A percentile compares a stretch with the other conserved stretches of the same genome.
Evolutionary conservation across 192 early-diverging fungal species (phyloP).

Genomic region (Mortierella antarctica): DNA sequence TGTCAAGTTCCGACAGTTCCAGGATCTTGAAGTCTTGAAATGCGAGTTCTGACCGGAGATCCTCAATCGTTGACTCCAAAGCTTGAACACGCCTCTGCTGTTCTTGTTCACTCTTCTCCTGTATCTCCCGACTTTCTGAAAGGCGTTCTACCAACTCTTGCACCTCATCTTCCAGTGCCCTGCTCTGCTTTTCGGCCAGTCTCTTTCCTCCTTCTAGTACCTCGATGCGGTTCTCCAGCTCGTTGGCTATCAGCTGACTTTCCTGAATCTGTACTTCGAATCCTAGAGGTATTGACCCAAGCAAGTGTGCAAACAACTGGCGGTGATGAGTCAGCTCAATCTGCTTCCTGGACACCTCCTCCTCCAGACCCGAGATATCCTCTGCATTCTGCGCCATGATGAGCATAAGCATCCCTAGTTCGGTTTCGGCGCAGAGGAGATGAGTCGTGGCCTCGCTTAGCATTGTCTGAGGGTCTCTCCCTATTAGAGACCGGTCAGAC

Average conservation of each 20-base stretch:
- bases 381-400: slow-evolving; percentile 38
- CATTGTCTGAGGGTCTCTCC: not conserved
- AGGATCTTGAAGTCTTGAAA: not conserved
- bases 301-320: slow-evolving; percentile 5
- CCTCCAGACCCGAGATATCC: slow-evolving; percentile 34
- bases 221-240: not conserved
- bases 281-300: slow-evolving; percentile 10
- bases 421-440: slow-evolving; percentile 33
- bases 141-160: not conserved
- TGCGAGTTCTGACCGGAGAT: slow-evolving; percentile 1
- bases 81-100: not conserved
- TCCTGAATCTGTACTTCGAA: slow-evolving; percentile 19
- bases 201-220: not conserved
- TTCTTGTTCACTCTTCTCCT: not conserved
- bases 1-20: not conserved
- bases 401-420: slow-evolving; percentile 25
- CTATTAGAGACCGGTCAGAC: not conserved
- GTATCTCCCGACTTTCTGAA: not conserved
- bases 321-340: slow-evolving; percentile 19
- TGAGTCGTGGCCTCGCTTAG: slow-evolving; percentile 20
- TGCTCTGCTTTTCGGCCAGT: not conserved
- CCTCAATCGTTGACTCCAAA: slow-evolving; percentile 7
- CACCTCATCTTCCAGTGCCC: slow-evolving; percentile 3
- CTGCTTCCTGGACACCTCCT: slow-evolving; percentile 30
- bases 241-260: slow-evolving; percentile 2